Conservation (phyloP, 179 eudicot genomes). For the Amaranthus tricolor region DNA sequence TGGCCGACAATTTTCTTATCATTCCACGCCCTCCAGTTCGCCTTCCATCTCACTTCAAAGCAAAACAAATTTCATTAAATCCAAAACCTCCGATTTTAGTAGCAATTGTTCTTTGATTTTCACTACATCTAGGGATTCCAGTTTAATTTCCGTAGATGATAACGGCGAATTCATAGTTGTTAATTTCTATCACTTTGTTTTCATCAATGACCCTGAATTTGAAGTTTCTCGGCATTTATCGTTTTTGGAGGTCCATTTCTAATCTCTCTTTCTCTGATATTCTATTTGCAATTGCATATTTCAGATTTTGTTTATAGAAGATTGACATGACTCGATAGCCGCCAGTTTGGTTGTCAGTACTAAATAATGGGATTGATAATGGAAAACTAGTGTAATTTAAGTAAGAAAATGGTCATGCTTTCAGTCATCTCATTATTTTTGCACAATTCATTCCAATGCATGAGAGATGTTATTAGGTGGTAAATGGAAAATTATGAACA, state of each 20-base stretch:
- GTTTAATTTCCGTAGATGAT: background rate
- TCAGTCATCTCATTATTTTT: no score
- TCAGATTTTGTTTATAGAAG: background rate
- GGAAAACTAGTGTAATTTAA: no score
- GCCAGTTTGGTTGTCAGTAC: no score
- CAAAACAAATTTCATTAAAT: background rate
- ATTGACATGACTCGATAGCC: background rate
- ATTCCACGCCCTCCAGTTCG: background rate
- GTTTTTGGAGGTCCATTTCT: slow-evolving; percentile 54
- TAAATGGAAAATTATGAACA: no score
- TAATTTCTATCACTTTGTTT: slow-evolving; percentile 65
- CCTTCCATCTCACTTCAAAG: background rate
- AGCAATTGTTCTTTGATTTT: slow-evolving; percentile 15
- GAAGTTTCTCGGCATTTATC: slow-evolving; percentile 69
- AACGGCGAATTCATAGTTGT: slow-evolving; percentile 52
- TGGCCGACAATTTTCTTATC: slow-evolving; percentile 2
- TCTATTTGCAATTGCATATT: background rate
- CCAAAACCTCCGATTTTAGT: background rate
- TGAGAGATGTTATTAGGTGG: no score
- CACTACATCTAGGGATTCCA: slow-evolving; percentile 1
- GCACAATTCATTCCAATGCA: no score
- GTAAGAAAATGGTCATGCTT: no score
- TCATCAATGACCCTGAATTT: slow-evolving; percentile 52
- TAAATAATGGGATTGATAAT: no score
- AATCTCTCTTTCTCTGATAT: background rate